A percentile compares a stretch with the other conserved stretches of the same genome.
These are phyloP conservation scores for Rhodotorula babjevae DNA, from an alignment of 768 basidiomycete species.

Conservation along the genomic window DNA sequence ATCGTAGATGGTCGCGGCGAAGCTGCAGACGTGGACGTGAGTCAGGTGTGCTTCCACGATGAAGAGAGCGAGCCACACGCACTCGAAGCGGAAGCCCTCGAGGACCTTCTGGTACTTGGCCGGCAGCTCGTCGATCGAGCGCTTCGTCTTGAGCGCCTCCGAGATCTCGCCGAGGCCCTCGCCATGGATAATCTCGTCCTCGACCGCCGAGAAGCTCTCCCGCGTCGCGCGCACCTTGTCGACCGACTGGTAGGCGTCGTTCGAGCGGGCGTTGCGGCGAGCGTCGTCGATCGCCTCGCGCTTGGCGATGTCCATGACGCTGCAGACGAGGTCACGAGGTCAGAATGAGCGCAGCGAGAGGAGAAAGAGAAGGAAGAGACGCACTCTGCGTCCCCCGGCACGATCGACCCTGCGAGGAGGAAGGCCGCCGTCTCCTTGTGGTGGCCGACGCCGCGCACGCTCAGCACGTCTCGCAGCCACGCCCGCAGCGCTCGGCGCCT, in stretches of 20 bases:
- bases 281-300: slow-evolving; percentile 34
- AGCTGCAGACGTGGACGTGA: background rate
- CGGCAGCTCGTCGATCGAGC: slow-evolving; percentile 22
- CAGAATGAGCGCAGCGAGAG: too few relatives aligned
- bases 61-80: background rate
- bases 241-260: slow-evolving; percentile 6
- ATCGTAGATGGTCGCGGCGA: slow-evolving; percentile 25
- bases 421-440: slow-evolving; percentile 30
- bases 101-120: slow-evolving; percentile 21
- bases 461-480: slow-evolving; percentile 30
- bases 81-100: slow-evolving; percentile 21
- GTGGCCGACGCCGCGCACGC: slow-evolving; percentile 23
- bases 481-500: slow-evolving; percentile 20
- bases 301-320: slow-evolving; percentile 27
- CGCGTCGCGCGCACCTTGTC: slow-evolving; percentile 11
- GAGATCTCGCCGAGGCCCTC: slow-evolving; percentile 31
- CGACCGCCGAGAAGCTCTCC: slow-evolving; percentile 14
- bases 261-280: slow-evolving; percentile 18
- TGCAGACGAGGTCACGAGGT: too few relatives aligned
- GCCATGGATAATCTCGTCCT: slow-evolving; percentile 27
- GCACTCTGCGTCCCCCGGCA: slow-evolving; percentile 25
- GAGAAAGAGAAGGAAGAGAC: background rate
- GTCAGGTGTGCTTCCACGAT: too few relatives aligned
- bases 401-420: slow-evolving; percentile 16
- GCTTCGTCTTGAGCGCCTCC: slow-evolving; percentile 1